Evolutionary conservation across 176 grass and related monocot species (phyloP).

Genomic region (Oryza meyeriana): DNA sequence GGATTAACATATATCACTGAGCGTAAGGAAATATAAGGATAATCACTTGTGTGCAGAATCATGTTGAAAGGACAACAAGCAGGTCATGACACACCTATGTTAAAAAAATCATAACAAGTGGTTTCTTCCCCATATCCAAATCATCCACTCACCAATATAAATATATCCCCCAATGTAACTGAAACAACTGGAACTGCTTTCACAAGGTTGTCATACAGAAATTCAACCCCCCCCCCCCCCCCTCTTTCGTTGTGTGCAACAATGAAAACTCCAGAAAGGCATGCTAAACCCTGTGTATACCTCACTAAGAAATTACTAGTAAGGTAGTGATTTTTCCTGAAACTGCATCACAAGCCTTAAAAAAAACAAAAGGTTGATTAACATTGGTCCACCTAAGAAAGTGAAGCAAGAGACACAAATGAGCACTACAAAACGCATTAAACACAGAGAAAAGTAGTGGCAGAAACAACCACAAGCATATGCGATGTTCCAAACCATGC

Average conservation of each 20-base stretch:
- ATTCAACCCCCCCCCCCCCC: no score
- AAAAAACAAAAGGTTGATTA: background rate
- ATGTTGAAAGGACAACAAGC: background rate
- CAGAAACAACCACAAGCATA: background rate
- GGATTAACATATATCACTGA: background rate
- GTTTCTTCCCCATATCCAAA: no score
- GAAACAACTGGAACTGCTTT: no score
- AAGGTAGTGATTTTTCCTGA: background rate
- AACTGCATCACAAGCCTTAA: background rate
- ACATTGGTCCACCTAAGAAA: background rate
- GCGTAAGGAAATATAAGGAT: background rate
- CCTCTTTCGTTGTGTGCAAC: no score
- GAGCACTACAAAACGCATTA: background rate
- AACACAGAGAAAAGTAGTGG: background rate
- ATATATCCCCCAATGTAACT: no score
- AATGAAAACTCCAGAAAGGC: background rate
- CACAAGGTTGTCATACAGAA: no score
- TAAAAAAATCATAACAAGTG: no score
- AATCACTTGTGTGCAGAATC: background rate
- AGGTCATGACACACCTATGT: background rate
- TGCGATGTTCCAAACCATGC: background rate
- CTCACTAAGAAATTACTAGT: background rate
- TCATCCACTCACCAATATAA: no score
- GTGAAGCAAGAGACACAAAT: background rate
- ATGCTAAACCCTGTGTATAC: background rate